Evolutionary conservation across 345 rosid species (phyloP).

Genomic region (Salix arbutifolia): DNA sequence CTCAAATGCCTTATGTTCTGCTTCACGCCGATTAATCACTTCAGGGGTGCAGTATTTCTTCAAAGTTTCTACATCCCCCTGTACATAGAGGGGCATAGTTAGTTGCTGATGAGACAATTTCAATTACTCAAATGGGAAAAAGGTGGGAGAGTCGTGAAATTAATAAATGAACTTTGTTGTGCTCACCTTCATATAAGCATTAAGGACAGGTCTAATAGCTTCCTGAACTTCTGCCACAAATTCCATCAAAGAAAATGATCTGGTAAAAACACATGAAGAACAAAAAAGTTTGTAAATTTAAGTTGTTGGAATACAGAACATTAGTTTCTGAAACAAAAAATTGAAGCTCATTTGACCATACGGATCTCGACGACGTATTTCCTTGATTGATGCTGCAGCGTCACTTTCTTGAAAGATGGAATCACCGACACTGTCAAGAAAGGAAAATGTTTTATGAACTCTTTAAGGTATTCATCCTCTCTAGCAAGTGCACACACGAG

Average conservation of each 20-base stretch:
- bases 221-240: constrained; percentile 87
- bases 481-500: not conserved
- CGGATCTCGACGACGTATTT: constrained; percentile 86
- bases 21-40: constrained; percentile 68
- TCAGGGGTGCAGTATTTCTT: constrained; percentile 81
- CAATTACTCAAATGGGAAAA: not conserved
- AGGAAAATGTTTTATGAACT: constrained; percentile 11
- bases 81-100: constrained; percentile 15
- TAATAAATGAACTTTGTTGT: not conserved
- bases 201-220: constrained; percentile 72
- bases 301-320: constrained; percentile 6
- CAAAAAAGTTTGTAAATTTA: not conserved
- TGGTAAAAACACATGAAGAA: constrained; percentile 24
- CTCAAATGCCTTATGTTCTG: constrained; percentile 62
- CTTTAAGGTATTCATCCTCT: not conserved
- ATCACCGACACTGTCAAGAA: constrained; percentile 70
- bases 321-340: not conserved
- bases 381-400: constrained; percentile 78
- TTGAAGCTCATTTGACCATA: constrained; percentile 35
- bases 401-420: constrained; percentile 80
- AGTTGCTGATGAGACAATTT: not conserved
- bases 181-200: constrained; percentile 72
- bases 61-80: constrained; percentile 73
- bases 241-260: constrained; percentile 87
- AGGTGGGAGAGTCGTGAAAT: not conserved